Conservation (phyloP, 257 asterid genomes). For the Dorcoceras hygrometricum region DNA sequence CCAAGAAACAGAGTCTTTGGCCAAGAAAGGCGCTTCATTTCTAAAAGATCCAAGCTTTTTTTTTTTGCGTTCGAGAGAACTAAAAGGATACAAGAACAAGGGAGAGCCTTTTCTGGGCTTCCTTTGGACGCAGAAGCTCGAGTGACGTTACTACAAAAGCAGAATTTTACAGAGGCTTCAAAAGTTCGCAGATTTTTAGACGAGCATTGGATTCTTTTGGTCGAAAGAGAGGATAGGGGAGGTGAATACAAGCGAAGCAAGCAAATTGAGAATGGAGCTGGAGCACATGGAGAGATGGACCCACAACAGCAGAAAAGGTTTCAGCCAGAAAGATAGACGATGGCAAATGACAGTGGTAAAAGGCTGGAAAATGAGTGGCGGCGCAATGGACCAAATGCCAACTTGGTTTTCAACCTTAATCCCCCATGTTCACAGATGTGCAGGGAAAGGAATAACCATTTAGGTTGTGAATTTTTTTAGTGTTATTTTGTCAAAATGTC, state of each 20-base stretch:
- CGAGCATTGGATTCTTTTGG: conserved; percentile 21
- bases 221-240: conserved; percentile 8
- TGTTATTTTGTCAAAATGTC: no score
- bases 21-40: conserved; percentile 44
- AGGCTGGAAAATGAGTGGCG: conserved; percentile 43
- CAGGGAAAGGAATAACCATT: no score
- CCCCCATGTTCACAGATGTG: not conserved
- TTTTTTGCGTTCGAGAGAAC: not conserved
- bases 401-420: not conserved
- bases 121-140: not conserved
- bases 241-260: conserved; percentile 4
- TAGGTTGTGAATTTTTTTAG: no score
- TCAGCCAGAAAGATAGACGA: conserved; percentile 18
- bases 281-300: conserved; percentile 38
- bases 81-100: not conserved
- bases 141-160: not conserved
- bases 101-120: not conserved
- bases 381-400: not conserved
- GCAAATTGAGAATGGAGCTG: conserved; percentile 32
- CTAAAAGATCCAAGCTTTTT: conserved; percentile 6
- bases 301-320: conserved; percentile 31
- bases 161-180: conserved; percentile 18
- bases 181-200: conserved; percentile 14
- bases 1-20: conserved; percentile 41
- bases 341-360: conserved; percentile 37